Percentiles rank a stretch among this genome's conserved stretches.
Conservation (phyloP, 2,329 filamentous ascomycete genomes). For the Pseudopithomyces maydicus region DNA sequence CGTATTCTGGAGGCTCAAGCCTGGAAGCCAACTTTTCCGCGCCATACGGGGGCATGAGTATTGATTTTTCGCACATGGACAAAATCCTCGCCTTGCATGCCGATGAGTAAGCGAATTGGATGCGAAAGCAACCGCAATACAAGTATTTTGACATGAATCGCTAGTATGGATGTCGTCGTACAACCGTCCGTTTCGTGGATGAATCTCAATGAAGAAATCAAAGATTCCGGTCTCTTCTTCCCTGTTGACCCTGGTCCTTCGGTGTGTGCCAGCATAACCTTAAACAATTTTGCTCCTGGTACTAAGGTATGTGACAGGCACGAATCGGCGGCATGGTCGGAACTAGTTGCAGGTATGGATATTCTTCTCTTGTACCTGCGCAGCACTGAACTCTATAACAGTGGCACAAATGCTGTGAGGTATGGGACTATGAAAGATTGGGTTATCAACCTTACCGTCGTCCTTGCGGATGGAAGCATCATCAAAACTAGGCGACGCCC, state of each 20-base stretch:
- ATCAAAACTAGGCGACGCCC: slow-evolving; percentile 81
- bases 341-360: slow-evolving; percentile 62
- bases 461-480: slow-evolving; percentile 76
- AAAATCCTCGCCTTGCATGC: slow-evolving; percentile 78
- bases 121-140: neutral
- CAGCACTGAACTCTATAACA: slow-evolving; percentile 46
- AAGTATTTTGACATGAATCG: slow-evolving; percentile 21
- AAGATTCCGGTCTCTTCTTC: slow-evolving; percentile 81
- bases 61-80: slow-evolving; percentile 91
- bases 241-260: slow-evolving; percentile 82
- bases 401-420: slow-evolving; percentile 77
- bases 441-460: slow-evolving; percentile 82
- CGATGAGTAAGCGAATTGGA: slow-evolving; percentile 61
- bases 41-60: slow-evolving; percentile 82
- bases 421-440: slow-evolving; percentile 90
- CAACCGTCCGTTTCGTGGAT: slow-evolving; percentile 95
- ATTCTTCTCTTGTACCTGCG: neutral
- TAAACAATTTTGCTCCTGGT: neutral
- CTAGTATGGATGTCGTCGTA: slow-evolving; percentile 83
- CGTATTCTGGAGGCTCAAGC: slow-evolving; percentile 84
- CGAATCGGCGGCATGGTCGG: slow-evolving; percentile 85
- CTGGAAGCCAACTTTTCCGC: slow-evolving; percentile 91
- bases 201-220: slow-evolving; percentile 77
- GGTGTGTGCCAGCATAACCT: slow-evolving; percentile 24
- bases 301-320: slow-evolving; percentile 51